Percentiles rank a stretch among this genome's conserved stretches.
These are phyloP conservation scores for Fistulinella prunicolor DNA, from an alignment of 768 basidiomycete genomes.

Conservation along the genomic window DNA sequence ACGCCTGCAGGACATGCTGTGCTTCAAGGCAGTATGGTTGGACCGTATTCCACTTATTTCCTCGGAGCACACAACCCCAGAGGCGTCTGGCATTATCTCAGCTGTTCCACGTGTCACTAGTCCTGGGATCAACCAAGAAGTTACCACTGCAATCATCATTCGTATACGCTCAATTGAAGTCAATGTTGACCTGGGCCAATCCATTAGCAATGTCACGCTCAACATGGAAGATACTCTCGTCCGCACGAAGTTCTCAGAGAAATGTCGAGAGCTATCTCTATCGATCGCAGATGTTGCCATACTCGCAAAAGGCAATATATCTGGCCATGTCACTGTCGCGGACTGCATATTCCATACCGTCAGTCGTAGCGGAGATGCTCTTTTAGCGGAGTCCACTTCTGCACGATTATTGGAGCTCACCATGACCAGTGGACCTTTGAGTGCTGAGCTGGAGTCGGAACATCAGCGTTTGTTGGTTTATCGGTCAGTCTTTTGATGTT, in stretches of 20 bases:
- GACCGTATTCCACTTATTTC: constrained; percentile 81
- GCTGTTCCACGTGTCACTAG: constrained; percentile 12
- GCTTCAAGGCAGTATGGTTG: constrained; percentile 94
- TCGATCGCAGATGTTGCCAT: constrained; percentile 54
- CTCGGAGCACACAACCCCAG: constrained; percentile 29
- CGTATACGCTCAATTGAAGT: constrained; percentile 72
- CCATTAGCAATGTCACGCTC: constrained; percentile 70
- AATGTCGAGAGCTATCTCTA: constrained; percentile 61
- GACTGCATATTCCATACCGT: constrained; percentile 75
- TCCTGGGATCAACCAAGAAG: constrained; percentile 35
- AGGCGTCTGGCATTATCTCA: constrained; percentile 17
- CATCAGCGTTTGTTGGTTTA: constrained; percentile 72
- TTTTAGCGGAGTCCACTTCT: constrained; percentile 31
- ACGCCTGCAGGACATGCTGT: constrained; percentile 86
- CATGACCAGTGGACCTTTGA: constrained; percentile 70
- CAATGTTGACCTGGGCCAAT: constrained; percentile 81
- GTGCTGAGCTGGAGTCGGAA: constrained; percentile 70
- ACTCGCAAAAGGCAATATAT: constrained; percentile 64
- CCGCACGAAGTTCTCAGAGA: constrained; percentile 63
- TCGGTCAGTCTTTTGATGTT: constrained; percentile 45
- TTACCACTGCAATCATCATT: constrained; percentile 63
- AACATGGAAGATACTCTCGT: constrained; percentile 62
- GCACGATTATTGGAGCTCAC: constrained; percentile 67
- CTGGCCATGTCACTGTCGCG: constrained; percentile 64
- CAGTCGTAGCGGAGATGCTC: constrained; percentile 49